Percentiles rank a stretch among this genome's conserved stretches.
Conservation (phyloP, 257 asterid genomes). For the Nicotiana attenuata region DNA sequence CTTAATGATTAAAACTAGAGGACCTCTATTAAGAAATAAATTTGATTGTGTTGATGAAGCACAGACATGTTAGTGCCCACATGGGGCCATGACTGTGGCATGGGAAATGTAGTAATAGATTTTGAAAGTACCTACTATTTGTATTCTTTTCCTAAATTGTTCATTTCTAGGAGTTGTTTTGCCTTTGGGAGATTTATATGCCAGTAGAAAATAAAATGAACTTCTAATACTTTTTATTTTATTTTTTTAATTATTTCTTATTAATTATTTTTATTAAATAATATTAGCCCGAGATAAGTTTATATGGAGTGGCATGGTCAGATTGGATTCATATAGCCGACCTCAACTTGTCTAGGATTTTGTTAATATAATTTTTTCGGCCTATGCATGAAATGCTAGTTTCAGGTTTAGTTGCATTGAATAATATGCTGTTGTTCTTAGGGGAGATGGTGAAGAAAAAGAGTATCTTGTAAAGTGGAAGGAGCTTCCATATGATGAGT, state of each 20-base stretch:
- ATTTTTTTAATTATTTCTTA: too few species aligned
- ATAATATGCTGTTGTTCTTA: conserved; percentile 15
- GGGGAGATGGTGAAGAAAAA: conserved; percentile 64
- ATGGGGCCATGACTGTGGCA: not conserved
- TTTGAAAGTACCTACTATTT: not conserved
- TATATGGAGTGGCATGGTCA: too few species aligned
- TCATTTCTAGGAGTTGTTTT: not conserved
- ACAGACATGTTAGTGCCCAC: not conserved
- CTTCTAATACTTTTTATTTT: too few species aligned
- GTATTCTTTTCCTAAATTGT: not conserved
- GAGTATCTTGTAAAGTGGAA: conserved; percentile 98
- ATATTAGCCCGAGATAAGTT: too few species aligned
- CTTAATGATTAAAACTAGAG: not conserved
- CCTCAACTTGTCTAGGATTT: too few species aligned
- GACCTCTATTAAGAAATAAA: not conserved
- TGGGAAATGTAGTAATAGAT: not conserved
- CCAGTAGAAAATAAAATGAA: too few species aligned
- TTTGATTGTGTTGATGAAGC: not conserved
- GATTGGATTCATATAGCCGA: too few species aligned
- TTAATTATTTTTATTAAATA: too few species aligned
- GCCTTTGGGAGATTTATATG: too few species aligned
- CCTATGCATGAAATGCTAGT: not conserved
- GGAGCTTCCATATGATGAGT: conserved; percentile 94
- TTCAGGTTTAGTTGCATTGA: not conserved
- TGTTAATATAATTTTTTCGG: not conserved